Conservation (phyloP, 176 grass and related monocot genomes). For the Metroxylon sagu region DNA sequence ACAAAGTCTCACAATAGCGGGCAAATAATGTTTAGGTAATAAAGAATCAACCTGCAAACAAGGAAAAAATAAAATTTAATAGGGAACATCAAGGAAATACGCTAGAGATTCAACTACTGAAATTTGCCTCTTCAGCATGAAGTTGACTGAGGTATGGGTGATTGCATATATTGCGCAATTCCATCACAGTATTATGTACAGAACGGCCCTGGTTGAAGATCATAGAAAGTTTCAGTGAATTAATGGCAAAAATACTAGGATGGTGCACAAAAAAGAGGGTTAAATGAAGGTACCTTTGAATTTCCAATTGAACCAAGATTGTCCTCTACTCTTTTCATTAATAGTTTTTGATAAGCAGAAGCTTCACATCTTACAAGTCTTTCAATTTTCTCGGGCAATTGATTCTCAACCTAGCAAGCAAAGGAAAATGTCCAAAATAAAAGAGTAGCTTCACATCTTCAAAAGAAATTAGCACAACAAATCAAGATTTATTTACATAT, state of each 20-base stretch:
- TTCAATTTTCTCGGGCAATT: slow-evolving; percentile 92
- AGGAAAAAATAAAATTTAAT: slow-evolving; percentile 21
- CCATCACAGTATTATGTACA: slow-evolving; percentile 98
- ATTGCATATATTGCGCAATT: slow-evolving; percentile 98
- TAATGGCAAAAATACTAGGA: background rate
- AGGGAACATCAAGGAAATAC: background rate
- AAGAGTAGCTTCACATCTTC: no score
- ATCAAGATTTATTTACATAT: no score
- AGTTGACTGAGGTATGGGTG: slow-evolving; percentile 96
- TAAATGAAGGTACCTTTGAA: slow-evolving; percentile 43
- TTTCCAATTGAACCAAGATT: slow-evolving; percentile 87
- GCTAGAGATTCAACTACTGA: slow-evolving; percentile 7
- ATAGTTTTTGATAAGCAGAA: slow-evolving; percentile 98
- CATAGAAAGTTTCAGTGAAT: slow-evolving; percentile 2
- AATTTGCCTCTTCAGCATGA: slow-evolving; percentile 80
- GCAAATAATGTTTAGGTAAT: slow-evolving; percentile 89
- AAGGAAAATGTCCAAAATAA: slow-evolving; percentile 22
- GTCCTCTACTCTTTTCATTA: slow-evolving; percentile 92
- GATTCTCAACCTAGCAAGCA: slow-evolving; percentile 69
- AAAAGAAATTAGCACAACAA: background rate
- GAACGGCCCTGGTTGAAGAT: slow-evolving; percentile 53
- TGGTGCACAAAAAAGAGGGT: background rate
- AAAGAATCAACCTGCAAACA: slow-evolving; percentile 65
- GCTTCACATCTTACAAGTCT: slow-evolving; percentile 94
- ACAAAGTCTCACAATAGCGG: slow-evolving; percentile 76